Evolutionary conservation across 208 protist genomes (phyloP).

Genomic region (Naegleria lovaniensis): DNA sequence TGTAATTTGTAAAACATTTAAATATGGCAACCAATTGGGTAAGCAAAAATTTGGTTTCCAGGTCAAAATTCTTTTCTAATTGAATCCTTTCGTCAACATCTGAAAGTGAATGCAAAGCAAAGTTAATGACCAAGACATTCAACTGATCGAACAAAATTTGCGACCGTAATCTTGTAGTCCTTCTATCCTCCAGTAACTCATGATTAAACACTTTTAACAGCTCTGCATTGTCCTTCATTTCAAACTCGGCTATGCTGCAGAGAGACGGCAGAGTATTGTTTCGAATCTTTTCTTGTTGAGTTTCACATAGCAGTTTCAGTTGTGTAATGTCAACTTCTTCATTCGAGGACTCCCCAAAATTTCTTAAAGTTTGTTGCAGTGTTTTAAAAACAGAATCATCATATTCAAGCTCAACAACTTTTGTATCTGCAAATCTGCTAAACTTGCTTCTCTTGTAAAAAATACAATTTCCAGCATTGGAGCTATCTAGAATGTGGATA

Average conservation of each 20-base stretch:
- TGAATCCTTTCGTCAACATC: background rate
- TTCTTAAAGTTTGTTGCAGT: background rate
- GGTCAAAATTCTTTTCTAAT: background rate
- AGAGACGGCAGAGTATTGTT: background rate
- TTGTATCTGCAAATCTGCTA: background rate
- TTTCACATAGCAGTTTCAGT: background rate
- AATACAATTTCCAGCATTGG: background rate
- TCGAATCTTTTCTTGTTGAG: background rate
- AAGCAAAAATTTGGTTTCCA: background rate
- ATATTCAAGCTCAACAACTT: background rate
- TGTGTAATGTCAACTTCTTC: background rate
- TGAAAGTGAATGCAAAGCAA: background rate
- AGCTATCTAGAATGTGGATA: background rate
- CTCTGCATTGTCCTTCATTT: conserved; percentile 8
- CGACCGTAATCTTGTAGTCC: background rate
- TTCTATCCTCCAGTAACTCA: background rate
- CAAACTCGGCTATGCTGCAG: background rate
- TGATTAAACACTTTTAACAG: background rate
- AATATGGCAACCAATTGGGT: background rate
- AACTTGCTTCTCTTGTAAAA: background rate
- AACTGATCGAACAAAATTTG: background rate
- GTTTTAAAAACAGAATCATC: background rate
- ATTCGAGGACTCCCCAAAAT: background rate
- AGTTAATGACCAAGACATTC: background rate
- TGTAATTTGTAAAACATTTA: background rate